These are phyloP conservation scores for Arthroderma sp. DNA, from an alignment of 2,329 filamentous ascomycete genomes.

Conservation along the genomic window DNA sequence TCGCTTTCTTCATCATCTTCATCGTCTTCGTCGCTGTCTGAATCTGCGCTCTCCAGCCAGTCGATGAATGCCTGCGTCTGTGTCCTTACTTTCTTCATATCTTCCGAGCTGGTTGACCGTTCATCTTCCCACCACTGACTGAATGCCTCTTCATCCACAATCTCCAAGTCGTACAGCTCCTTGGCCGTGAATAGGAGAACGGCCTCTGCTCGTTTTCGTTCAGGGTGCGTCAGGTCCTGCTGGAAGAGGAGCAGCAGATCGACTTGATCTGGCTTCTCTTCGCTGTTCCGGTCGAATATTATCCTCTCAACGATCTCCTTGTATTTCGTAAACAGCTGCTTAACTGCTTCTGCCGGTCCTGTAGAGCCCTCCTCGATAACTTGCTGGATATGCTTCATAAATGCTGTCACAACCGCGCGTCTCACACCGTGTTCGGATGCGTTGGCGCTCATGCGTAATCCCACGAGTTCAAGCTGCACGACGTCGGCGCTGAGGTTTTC, in stretches of 20 bases:
- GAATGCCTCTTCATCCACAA: constrained; percentile 80
- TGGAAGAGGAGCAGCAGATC: constrained; percentile 76
- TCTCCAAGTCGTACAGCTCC: constrained; percentile 70
- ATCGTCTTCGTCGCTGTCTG: constrained; percentile 56
- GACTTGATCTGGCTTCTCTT: constrained; percentile 55
- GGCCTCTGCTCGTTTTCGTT: constrained; percentile 48
- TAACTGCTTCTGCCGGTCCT: constrained; percentile 52
- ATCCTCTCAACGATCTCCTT: constrained; percentile 47
- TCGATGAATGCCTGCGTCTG: constrained; percentile 71
- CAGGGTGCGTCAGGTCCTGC: constrained; percentile 50
- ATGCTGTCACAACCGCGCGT: constrained; percentile 69
- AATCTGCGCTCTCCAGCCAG: constrained; percentile 65
- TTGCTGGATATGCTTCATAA: constrained; percentile 67
- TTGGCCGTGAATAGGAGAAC: constrained; percentile 69
- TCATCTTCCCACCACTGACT: constrained; percentile 77
- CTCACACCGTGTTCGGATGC: constrained; percentile 83
- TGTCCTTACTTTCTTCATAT: constrained; percentile 55
- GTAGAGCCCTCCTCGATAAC: constrained; percentile 46
- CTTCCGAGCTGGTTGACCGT: constrained; percentile 52
- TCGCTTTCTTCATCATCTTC: constrained; percentile 45
- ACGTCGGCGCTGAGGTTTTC: constrained; percentile 62
- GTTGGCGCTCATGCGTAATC: constrained; percentile 78
- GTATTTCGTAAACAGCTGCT: constrained; percentile 50
- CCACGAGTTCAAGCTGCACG: constrained; percentile 86
- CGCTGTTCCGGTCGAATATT: constrained; percentile 43